Base-by-base conservation (phyloP, 2,329 filamentous ascomycete species). In the Thielaviopsis ethacetica region DNA sequence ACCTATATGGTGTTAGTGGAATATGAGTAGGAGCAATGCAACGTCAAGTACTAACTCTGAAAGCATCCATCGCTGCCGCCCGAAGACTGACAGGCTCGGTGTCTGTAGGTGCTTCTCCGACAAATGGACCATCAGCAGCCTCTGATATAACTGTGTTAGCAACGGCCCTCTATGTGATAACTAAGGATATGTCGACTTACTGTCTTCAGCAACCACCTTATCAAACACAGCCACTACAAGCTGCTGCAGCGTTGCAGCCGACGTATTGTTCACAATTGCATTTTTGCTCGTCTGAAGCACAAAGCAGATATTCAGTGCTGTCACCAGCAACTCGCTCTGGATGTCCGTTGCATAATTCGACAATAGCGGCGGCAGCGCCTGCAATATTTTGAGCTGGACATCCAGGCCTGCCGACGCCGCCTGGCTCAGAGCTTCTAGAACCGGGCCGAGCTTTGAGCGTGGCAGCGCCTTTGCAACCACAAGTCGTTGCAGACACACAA, bases 161-260 rank as follows among this genome's bases (percentile, higher is more conserved):
- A 55, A 58, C 7, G 41, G 9, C 5, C 10, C n/a, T 34, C 10
- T 24, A 9, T 15, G 5, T 10, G 30, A 22, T 34, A 9, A 34
- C 30, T 10, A 53, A 51, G 17, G n/a, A 47, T 24, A 17, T 5
- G 12, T 21, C 13, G 54, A 76, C 81, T 69, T 71, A 85, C 84
- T 84, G 68, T 96, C 90, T 73, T 96, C 90, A 5, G 75, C 74
- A 0, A 84, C 80, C 1, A 96, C 89, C 69, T 94, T 93, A 68
- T 97, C 93, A 70, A 96, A 97, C 0, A 95, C 86, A 0, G 88
- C 86, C 34, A 93, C 88, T 7, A 97, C 84, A 15, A 98, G 79
- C 70, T 97, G 93, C 71, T 96, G 91, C 58, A 98, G 75, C 1
- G 93, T 97, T n/a, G 93, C 93, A 26, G 91, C 89, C 10, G 93